phyloP scores from a whole-genome alignment of 176 grass and related monocot species.

The Metroxylon sagu region DNA sequence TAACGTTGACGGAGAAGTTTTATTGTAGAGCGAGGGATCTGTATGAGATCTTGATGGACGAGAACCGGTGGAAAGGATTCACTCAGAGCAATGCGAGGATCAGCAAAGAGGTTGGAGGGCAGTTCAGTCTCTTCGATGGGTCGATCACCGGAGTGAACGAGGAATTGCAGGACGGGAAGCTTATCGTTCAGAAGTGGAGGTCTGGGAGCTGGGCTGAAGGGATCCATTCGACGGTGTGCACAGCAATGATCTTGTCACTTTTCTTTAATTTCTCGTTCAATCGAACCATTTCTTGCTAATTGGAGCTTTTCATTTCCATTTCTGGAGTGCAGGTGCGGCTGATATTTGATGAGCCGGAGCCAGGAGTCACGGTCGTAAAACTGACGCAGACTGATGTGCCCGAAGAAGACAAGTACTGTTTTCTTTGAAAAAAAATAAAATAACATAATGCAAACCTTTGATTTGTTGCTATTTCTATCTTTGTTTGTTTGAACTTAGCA shows the following conservation, averaged over 20 bases:
- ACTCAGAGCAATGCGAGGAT: slow-evolving; percentile 94
- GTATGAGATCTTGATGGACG: slow-evolving; percentile 96
- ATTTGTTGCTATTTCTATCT: no score
- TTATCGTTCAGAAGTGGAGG: slow-evolving; percentile 92
- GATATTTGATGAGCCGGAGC: slow-evolving; percentile 73
- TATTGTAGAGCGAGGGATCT: slow-evolving; percentile 68
- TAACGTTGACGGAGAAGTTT: slow-evolving; percentile 82
- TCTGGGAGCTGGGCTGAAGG: slow-evolving; percentile 83
- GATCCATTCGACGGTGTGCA: slow-evolving; percentile 51
- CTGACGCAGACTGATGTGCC: slow-evolving; percentile 91
- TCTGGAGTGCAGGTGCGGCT: slow-evolving; percentile 56
- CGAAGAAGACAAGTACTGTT: slow-evolving; percentile 75
- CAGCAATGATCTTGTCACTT: background rate
- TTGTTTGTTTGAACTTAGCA: background rate
- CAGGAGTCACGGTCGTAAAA: slow-evolving; percentile 71
- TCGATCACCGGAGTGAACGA: slow-evolving; percentile 77
- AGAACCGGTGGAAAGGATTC: slow-evolving; percentile 96
- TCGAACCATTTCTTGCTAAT: no score
- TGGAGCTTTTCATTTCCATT: no score
- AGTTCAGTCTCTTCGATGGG: slow-evolving; percentile 85
- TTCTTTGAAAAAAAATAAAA: no score
- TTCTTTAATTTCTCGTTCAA: background rate
- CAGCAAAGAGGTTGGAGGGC: slow-evolving; percentile 78
- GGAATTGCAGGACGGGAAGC: slow-evolving; percentile 82
- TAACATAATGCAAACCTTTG: no score